Conservation (phyloP, 352 stramenopile genomes). For the Pythium apleroticum region DNA sequence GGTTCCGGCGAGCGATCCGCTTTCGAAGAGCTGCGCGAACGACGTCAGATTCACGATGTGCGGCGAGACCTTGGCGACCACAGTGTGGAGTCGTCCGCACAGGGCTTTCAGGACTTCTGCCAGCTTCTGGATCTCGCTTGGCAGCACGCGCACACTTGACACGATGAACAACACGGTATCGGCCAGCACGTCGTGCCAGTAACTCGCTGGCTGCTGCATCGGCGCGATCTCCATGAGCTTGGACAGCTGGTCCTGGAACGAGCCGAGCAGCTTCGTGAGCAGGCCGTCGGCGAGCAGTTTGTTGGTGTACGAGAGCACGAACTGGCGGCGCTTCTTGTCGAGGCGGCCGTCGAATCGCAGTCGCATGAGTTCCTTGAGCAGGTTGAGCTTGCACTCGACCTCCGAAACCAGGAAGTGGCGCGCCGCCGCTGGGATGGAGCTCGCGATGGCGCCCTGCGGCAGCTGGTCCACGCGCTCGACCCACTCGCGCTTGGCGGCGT, state of each 20-base stretch:
- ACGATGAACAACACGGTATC: conserved; percentile 66
- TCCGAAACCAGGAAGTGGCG: conserved; percentile 78
- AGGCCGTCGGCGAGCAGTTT: conserved; percentile 51
- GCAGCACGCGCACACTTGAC: conserved; percentile 49
- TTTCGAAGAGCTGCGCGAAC: conserved; percentile 73
- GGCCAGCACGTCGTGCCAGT: conserved; percentile 75
- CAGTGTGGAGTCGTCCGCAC: conserved; percentile 52
- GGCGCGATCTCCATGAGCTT: conserved; percentile 55
- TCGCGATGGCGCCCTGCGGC: conserved; percentile 36
- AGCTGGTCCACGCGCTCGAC: conserved; percentile 75
- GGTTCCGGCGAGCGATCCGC: conserved; percentile 55
- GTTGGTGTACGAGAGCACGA: conserved; percentile 70
- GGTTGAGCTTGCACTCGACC: conserved; percentile 69
- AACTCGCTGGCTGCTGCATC: conserved; percentile 67
- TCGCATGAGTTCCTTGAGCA: conserved; percentile 73
- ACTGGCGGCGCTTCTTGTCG: conserved; percentile 57
- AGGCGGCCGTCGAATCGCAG: conserved; percentile 60
- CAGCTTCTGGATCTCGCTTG: conserved; percentile 56
- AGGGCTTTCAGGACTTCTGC: conserved; percentile 53
- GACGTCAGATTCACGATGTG: conserved; percentile 83
- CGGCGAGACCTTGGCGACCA: conserved; percentile 70
- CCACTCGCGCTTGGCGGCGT: conserved; percentile 61
- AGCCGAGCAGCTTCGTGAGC: conserved; percentile 46
- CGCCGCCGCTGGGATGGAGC: conserved; percentile 63
- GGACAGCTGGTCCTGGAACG: conserved; percentile 51